A percentile compares a stretch with the other conserved stretches of the same genome.
These are phyloP conservation scores for Rhynchosporium agropyri DNA, from an alignment of 2,329 filamentous ascomycete species.

Conservation along the genomic window DNA sequence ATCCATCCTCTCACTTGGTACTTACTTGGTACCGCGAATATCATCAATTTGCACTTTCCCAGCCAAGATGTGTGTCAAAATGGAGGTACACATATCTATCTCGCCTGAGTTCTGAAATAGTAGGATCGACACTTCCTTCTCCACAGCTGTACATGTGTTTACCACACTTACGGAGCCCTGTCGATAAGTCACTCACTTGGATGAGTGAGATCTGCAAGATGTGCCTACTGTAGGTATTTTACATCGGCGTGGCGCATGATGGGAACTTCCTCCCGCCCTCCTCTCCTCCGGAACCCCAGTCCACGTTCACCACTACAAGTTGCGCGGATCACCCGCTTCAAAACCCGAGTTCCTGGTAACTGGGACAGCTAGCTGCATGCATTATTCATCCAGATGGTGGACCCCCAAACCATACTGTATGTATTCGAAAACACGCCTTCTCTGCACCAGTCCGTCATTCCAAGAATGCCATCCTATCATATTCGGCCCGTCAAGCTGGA, in stretches of 20 bases:
- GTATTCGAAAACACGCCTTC: not conserved
- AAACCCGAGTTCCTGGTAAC: not conserved
- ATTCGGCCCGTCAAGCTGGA: slow-evolving; percentile 12
- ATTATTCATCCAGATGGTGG: not conserved
- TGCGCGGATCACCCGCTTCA: slow-evolving; percentile 8
- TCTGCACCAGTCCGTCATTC: slow-evolving; percentile 8
- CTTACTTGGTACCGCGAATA: too few relatives aligned
- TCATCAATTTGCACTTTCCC: not conserved
- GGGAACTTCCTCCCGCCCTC: not conserved
- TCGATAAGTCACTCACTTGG: too few relatives aligned
- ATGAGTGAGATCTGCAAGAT: too few relatives aligned
- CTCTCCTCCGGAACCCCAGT: not conserved
- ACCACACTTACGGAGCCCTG: too few relatives aligned
- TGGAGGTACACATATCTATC: not conserved
- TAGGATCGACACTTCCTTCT: slow-evolving; percentile 2
- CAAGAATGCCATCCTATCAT: not conserved
- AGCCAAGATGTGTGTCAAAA: not conserved
- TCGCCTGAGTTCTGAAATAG: not conserved
- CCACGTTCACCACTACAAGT: not conserved
- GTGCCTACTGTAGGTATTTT: too few relatives aligned
- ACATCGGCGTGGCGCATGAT: too few relatives aligned
- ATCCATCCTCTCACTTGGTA: too few relatives aligned
- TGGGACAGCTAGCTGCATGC: slow-evolving; percentile 5
- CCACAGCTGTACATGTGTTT: not conserved
- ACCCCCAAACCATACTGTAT: not conserved